A percentile compares a stretch with the other conserved stretches of the same genome.
Conservation (phyloP, 208 protist species). For the Trypanosomatidae sp. region DNA sequence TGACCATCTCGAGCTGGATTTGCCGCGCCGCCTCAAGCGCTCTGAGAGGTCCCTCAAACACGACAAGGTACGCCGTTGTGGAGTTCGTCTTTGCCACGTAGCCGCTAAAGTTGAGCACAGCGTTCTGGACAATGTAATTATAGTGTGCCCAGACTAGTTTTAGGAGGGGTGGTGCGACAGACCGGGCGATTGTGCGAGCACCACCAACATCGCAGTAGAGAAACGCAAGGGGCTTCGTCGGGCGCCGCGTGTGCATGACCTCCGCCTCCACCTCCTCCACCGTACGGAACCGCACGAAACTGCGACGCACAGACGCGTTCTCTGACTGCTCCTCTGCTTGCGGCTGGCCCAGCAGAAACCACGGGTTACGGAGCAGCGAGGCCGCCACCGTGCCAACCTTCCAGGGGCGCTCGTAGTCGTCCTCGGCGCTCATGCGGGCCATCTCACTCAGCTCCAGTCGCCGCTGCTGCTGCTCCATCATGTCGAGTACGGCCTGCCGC, state of each 20-base stretch:
- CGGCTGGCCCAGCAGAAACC: conserved; percentile 46
- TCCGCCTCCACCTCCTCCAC: conserved; percentile 26
- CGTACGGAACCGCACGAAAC: conserved; percentile 23
- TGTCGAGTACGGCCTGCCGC: conserved; percentile 54
- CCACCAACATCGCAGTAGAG: conserved; percentile 56
- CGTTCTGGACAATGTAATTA: conserved; percentile 68
- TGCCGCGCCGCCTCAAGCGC: conserved; percentile 68
- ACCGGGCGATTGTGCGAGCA: conserved; percentile 21
- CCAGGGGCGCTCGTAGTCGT: conserved; percentile 38
- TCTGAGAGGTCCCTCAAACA: conserved; percentile 38
- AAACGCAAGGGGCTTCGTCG: conserved; percentile 35
- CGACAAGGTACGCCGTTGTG: conserved; percentile 53
- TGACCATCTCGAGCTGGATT: conserved; percentile 59
- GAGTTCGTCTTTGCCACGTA: conserved; percentile 71
- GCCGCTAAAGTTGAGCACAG: conserved; percentile 38
- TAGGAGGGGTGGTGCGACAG: conserved; percentile 27
- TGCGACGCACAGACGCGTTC: conserved; percentile 8
- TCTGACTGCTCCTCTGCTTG: conserved; percentile 18
- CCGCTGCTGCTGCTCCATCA: conserved; percentile 58
- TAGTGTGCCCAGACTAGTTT: conserved; percentile 56
- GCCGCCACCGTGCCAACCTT: conserved; percentile 3
- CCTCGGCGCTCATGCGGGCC: conserved; percentile 58
- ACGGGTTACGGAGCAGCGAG: conserved; percentile 50
- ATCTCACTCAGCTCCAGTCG: conserved; percentile 60
- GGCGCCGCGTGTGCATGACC: conserved; percentile 18